Evolutionary conservation across 192 early-diverging fungal species (phyloP), one percentile per base, ranked within the genome.

Genomic region (Jimgerdemannia lactiflua): DNA sequence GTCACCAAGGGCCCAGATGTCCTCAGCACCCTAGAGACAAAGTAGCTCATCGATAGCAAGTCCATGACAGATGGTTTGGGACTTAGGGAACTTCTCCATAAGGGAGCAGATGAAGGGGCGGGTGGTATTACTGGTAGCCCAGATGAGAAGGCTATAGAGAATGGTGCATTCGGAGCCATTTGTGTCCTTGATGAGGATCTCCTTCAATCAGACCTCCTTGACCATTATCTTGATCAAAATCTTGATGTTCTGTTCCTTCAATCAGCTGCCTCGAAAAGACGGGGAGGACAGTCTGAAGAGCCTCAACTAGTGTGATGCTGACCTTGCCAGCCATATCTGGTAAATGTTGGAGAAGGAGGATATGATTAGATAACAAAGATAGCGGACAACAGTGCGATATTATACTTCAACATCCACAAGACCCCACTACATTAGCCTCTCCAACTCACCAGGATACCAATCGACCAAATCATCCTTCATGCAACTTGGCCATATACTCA

Each of bases 61-160:
- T 10, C 93, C 93, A 44, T 93, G 91, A 20, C 87, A 86, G 42
- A 77, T 76, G 4, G 71, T 92, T 81, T 95, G 94, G 39, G 78
- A 19, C 14, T 84, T 78, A 64, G 88, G 80, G 18, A 94, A 69
- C 69, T 85, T 83, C 44, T 82, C 76, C 83, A 94, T 92, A 79
- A 95, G 79, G 69, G 91, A 85, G 11, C 79, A 77, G 42, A 93
- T 85, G 49, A 94, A 79, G 17, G 91, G 89, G 11, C 93, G 81
- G 19, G 89, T 79, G 29, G 92, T 90, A 77, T 95, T 95, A 54
- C 95, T 94, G 3, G 95, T 95, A n/a, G 95, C 94, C 94, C 95
- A 96, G 4, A 95, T 93, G 41, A 95, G 78, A 43, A 95, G 78
- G 59, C 93, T 93, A 72, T 92, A 95, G 10, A 91, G 91, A 67